Evolutionary conservation across 495 filamentous ascomycete genomes (phyloP), one percentile per base, ranked within the genome.

Genomic region (Penicillium roqueforti): DNA sequence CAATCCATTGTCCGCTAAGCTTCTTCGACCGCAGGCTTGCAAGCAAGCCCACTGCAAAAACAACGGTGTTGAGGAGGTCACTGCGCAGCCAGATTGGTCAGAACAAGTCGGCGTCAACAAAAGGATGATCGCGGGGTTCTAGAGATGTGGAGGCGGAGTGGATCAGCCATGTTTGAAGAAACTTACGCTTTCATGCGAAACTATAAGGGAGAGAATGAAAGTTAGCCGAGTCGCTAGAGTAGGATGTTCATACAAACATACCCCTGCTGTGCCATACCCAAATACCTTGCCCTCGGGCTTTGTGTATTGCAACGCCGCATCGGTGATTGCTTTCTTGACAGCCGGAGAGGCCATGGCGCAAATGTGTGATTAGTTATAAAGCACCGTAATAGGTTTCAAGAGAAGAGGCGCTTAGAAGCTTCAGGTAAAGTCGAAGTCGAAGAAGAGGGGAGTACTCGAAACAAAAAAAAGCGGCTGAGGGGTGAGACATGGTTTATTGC

Each of bases 231-330:
- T 40, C 1, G 65, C 42, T 54, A 43, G 13, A 50, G 42, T 34
- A 51, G 53, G 14, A 7, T 32, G 20, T 44, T 44, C 18, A 16
- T 47, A 20, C 26, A 26, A 43, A 78, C 85, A 71, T 75, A 88
- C 85, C 47, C 93, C 93, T 32, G 93, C 95, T 44, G 93, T 99
- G 60, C 93, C 93, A 82, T 99, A 99, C 58, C 85, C 80, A 73
- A 95, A 97, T 28, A 83, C 72, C 54, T 75, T 81, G 42, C 82
- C 87, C 48, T 79, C 78, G 3, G 87, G 83, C 70, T 89, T 91
- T 23, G 86, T 80, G 56, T 78, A 77, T 49, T 75, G 70, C 57
- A 64, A 57, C 37, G 72, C 73, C 23, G 75, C 75, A 50, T 73
- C 66, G 43, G 69, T 47, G 65, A 77, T 76, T 31, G 74, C 74